phyloP scores from a whole-genome alignment of 169 alveolate species.

The Prorocentrum cordatum region DNA sequence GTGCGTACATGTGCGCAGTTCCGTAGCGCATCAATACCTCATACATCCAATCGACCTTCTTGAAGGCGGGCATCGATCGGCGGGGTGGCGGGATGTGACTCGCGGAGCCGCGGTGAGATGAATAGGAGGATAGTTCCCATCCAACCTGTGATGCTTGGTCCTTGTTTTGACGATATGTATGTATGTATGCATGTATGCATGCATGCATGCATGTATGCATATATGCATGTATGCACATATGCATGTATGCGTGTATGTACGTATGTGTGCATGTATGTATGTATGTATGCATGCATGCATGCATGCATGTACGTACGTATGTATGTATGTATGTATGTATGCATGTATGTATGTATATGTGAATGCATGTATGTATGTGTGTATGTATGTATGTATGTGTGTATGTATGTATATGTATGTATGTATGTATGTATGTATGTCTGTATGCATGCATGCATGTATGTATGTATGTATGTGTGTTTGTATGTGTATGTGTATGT shows the following conservation, averaged over 20 bases:
- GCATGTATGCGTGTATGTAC: background rate
- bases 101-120: too few species aligned
- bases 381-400: background rate
- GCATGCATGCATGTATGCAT: background rate
- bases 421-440: background rate
- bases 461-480: background rate
- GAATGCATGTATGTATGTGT: background rate
- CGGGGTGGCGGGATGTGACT: too few species aligned
- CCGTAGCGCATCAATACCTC: too few species aligned
- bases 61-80: too few species aligned
- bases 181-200: background rate
- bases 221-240: background rate
- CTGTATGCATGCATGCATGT: background rate
- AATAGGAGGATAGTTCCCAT: too few species aligned
- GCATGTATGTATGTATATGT: background rate
- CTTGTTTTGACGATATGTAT: background rate
- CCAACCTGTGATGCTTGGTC: too few species aligned
- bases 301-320: background rate
- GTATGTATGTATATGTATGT: background rate
- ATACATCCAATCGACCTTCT: too few species aligned
- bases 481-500: background rate
- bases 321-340: background rate
- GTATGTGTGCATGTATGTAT: background rate
- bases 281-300: background rate
- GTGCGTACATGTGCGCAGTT: too few species aligned